Base-by-base conservation (phyloP, 1,139 yeast species). In the Saccharomyces hybrid region DNA sequence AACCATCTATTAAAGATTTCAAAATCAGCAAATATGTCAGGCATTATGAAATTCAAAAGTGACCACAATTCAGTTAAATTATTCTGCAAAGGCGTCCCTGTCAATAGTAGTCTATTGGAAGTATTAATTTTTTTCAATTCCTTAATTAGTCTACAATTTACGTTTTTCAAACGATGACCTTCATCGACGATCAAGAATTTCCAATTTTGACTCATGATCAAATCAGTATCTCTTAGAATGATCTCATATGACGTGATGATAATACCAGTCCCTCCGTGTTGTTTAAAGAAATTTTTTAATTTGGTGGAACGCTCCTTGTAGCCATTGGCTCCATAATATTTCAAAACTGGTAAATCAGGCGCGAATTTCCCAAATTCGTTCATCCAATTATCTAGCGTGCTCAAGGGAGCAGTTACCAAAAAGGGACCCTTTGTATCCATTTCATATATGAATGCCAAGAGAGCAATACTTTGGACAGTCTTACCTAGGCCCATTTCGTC, bases 401-500 rank as follows among this genome's bases (percentile, higher is more conserved):
- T 87, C 31, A 93, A 72, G 0, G 99, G 99, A 0, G 90, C 95
- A 29, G 90, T 89, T 48, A 93, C 78, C 47, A 93, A 72, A 64
- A 88, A 91, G 0, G 97, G 96, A 0, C 98, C 98, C 26, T 72
- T 70, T 1, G 89, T 80, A 2, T 88, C 91, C 65, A 88, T 82
- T 61, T 89, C 96, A 48, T 86, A 79, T 48, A 93, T 74, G 65
- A 85, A 88, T 9, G 89, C 81, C 13, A 91, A 65, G 58, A 91
- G 77, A 0, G 96, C 79, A 54, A 93, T 88, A 49, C 95, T 85
- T 68, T 91, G 96, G 11, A 91, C 71, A 0, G 98, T 93, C 67
- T 91, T 91, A 5, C 99, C 98, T 46, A 90, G 74, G 0, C 98
- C 98, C 98, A 91, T 93, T 69, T 91, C 98, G 70, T 93, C 98